A percentile compares a stretch with the other conserved stretches of the same genome.
phyloP scores from a whole-genome alignment of 1,139 yeast species.

The Yamadazyma siamensis region DNA sequence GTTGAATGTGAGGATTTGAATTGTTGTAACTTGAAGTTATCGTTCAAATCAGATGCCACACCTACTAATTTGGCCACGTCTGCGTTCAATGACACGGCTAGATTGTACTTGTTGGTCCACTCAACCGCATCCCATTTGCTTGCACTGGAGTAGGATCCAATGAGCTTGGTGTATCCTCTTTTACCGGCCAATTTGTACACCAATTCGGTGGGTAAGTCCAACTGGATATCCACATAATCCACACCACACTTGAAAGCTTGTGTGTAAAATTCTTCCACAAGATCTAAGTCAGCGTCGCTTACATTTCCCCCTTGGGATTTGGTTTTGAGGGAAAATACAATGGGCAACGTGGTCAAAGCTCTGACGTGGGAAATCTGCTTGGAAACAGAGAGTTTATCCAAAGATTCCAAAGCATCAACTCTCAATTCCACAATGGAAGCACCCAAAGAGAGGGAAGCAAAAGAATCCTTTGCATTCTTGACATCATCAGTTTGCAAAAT shows the following conservation, averaged over 20 bases:
- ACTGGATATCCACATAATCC: conserved; percentile 53
- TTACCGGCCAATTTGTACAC: conserved; percentile 27
- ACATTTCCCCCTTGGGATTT: conserved; percentile 71
- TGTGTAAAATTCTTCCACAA: conserved; percentile 49
- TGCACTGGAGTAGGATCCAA: conserved; percentile 68
- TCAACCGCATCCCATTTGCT: conserved; percentile 65
- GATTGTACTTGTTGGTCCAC: conserved; percentile 71
- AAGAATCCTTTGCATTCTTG: conserved; percentile 23
- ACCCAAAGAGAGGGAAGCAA: conserved; percentile 45
- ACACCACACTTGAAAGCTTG: conserved; percentile 70
- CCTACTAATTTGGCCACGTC: conserved; percentile 88
- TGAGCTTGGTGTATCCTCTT: conserved; percentile 62
- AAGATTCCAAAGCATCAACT: conserved; percentile 63
- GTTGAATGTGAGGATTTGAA: conserved; percentile 54
- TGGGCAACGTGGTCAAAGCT: conserved; percentile 61
- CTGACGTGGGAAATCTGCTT: conserved; percentile 73
- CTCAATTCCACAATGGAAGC: conserved; percentile 81
- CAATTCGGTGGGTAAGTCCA: conserved; percentile 36
- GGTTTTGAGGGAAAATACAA: conserved; percentile 79
- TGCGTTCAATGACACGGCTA: conserved; percentile 62
- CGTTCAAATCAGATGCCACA: conserved; percentile 57
- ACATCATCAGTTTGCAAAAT: conserved; percentile 52
- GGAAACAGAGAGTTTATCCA: conserved; percentile 55
- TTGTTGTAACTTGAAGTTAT: conserved; percentile 66
- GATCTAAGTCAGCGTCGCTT: conserved; percentile 42